These are phyloP conservation scores for Nidularia pulvinata DNA, from an alignment of 768 basidiomycete genomes.

Conservation along the genomic window DNA sequence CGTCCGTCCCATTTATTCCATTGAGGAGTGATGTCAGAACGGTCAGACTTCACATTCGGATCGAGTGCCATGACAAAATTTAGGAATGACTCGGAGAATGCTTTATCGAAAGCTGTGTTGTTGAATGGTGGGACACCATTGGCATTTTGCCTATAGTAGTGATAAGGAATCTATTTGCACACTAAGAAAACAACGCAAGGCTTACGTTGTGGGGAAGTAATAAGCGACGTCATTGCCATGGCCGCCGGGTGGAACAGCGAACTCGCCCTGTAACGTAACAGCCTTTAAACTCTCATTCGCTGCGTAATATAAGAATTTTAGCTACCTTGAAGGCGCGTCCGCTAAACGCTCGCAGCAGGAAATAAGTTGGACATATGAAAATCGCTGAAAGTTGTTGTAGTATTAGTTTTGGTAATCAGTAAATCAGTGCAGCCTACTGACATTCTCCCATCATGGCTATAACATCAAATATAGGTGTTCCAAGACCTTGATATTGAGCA, in stretches of 20 bases:
- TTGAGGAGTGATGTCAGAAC: slow-evolving; percentile 30
- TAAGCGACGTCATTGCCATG: slow-evolving; percentile 36
- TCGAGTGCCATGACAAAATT: slow-evolving; percentile 28
- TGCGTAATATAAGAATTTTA: too few species aligned
- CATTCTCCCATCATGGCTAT: slow-evolving; percentile 37
- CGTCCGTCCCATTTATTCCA: slow-evolving; percentile 26
- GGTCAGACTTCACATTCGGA: slow-evolving; percentile 25
- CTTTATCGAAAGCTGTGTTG: slow-evolving; percentile 29
- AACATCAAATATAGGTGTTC: slow-evolving; percentile 31
- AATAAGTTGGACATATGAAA: slow-evolving; percentile 45
- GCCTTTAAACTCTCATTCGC: too few species aligned
- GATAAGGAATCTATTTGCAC: neutral
- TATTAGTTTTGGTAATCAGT: too few species aligned
- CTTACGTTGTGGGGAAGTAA: slow-evolving; percentile 43
- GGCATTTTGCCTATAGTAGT: neutral
- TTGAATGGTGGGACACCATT: slow-evolving; percentile 22
- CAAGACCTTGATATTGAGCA: slow-evolving; percentile 23
- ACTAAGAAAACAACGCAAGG: neutral
- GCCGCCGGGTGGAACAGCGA: slow-evolving; percentile 37
- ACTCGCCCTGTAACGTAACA: slow-evolving; percentile 32
- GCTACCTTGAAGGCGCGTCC: slow-evolving; percentile 28
- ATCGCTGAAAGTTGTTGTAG: too few species aligned
- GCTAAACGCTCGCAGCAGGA: slow-evolving; percentile 26
- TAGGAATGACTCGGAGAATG: slow-evolving; percentile 35
- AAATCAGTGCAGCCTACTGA: too few species aligned